A percentile compares a stretch with the other conserved stretches of the same genome.
These are phyloP conservation scores for Phyllostachys edulis DNA, from an alignment of 176 grass and related monocot species.

Conservation along the genomic window DNA sequence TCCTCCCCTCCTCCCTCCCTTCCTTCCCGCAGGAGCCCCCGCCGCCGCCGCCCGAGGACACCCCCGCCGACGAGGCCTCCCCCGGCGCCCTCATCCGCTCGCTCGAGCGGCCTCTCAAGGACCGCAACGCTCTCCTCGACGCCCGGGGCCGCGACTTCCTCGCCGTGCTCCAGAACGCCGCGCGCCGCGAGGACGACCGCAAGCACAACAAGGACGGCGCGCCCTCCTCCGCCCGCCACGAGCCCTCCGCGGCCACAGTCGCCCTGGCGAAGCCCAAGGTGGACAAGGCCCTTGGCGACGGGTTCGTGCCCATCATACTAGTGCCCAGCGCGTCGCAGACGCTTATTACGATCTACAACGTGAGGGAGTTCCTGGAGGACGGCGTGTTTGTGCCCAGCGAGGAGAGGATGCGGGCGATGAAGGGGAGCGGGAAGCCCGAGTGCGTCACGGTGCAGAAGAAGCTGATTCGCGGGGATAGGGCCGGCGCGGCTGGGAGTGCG, in stretches of 20 bases:
- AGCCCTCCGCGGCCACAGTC: slow-evolving; percentile 23
- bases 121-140: slow-evolving; percentile 71
- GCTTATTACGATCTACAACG: slow-evolving; percentile 91
- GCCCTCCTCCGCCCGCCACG: slow-evolving; percentile 41
- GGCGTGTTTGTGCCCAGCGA: slow-evolving; percentile 80
- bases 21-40: slow-evolving; percentile 23
- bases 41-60: slow-evolving; percentile 47
- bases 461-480: slow-evolving; percentile 62
- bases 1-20: slow-evolving; percentile 46
- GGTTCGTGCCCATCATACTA: slow-evolving; percentile 84
- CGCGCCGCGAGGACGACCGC: slow-evolving; percentile 71
- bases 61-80: slow-evolving; percentile 12
- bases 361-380: slow-evolving; percentile 89
- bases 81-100: slow-evolving; percentile 37
- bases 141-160: slow-evolving; percentile 85
- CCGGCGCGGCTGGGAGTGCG: slow-evolving; percentile 34
- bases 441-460: slow-evolving; percentile 96
- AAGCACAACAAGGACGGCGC: slow-evolving; percentile 64
- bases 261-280: slow-evolving; percentile 45
- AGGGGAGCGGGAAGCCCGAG: slow-evolving; percentile 69
- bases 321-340: slow-evolving; percentile 96
- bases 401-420: slow-evolving; percentile 77
- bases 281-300: slow-evolving; percentile 53
- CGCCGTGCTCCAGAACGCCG: slow-evolving; percentile 43
- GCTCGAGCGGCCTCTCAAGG: slow-evolving; percentile 75